Evolutionary conservation across 1,284 basidiomycete species (phyloP), one percentile per base, ranked within the genome.

Genomic region (Fomitiporia mediterranea): DNA sequence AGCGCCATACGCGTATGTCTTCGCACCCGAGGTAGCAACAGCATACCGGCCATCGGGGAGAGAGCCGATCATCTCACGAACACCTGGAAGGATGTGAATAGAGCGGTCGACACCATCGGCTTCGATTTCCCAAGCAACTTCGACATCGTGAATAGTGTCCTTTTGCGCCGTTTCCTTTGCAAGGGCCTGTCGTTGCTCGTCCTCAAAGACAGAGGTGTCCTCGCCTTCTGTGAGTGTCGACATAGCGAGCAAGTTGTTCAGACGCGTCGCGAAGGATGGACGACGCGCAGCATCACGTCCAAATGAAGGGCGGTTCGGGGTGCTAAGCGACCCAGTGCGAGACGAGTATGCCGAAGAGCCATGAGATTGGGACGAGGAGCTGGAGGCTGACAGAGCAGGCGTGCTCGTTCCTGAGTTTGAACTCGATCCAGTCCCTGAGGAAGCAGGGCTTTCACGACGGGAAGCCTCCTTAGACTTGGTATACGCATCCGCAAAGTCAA

Each of bases 21-120:
- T 84, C 1, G 88, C 86, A 6, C 86, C 87, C 0, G 84, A 88
- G 0, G 88, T 90, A 2, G 87, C 87, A 23, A 90, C 84, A 8
- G 86, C 87, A 63, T 84, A 90, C 44, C 76, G 76, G 17, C 80
- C 85, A 54, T 75, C 70, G 7, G 88, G 88, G 53, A 91, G 75
- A 8, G 83, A 82, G 54, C 79, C 76, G 60, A 91, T 85, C 73
- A 91, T 76, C 58, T 70, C 72, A 64, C 78, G 77, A 5, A 90
- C 89, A 42, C 88, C 88, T 32, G 88, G 88, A 1, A 91, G 75
- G 64, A 89, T 89, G 56, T 77, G 78, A 34, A 90, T 86, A 5
- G 78, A 79, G 68, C 82, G 83, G 66, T 89, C 84, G 55, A 85
- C 76, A 58, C 72, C 74, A 11, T 80, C 72, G 5, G 83, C 83